Evolutionary conservation across 805 yeast species (phyloP), one percentile per base, ranked within the genome.

Genomic region (Grigorovia jiainica): DNA sequence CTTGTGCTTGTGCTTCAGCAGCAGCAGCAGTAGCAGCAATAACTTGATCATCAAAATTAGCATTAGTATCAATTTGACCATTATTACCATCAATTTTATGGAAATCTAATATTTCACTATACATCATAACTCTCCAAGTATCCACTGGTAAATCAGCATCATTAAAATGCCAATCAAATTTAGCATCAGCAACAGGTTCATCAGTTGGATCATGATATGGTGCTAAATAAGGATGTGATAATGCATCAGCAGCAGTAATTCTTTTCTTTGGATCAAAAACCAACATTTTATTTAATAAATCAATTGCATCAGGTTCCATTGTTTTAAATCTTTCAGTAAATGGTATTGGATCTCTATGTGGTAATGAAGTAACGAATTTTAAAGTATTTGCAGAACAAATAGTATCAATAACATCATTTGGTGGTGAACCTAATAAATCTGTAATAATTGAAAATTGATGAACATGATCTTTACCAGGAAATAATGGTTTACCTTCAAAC

Each of bases 51-150:
- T 60, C 65, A 36, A 60, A 60, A 17, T 61, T 56, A 2, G 65
- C 63, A 23, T 48, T 53, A 1, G 62, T 58, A 48, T 59, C 63
- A 35, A 60, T 60, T 42, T 55, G 63, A 8, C 62, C 60, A 38
- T 57, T 53, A 19, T 53, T 53, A 32, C 70, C 82, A 34, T 80
- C 89, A 45, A 84, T 85, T 62, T 87, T 95, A 64, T 90, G 97
- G 75, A 87, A 90, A 61, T 90, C 97, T 51, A 92, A 71, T 47
- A 90, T 92, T 66, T 90, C 98, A 41, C 95, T 82, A 66, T 92
- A 92, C 95, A 92, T 90, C 97, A 92, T 90, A 16, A 87, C 95
- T 67, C 95, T 79, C 98, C 98, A 90, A 11, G 96, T 87, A 57
- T 92, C 97, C 15, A 92, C 41, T 2, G 41, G 41, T 25, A 90